phyloP scores from a whole-genome alignment of 768 basidiomycete species.

The Coprinopsis sp. region DNA sequence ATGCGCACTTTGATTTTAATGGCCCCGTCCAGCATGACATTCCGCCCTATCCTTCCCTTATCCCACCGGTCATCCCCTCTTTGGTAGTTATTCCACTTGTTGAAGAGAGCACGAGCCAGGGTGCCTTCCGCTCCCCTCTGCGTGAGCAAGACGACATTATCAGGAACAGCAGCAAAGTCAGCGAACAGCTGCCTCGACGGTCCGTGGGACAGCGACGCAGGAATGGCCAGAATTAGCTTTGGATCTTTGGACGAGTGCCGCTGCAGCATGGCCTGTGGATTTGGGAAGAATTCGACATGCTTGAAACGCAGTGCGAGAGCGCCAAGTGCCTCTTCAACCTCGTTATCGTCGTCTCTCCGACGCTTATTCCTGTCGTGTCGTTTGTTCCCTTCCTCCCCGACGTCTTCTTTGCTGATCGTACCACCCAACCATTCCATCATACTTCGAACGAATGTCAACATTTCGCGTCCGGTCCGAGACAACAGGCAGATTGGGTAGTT shows the following conservation, averaged over 20 bases:
- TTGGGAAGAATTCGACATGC: constrained; percentile 92
- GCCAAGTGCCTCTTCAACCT: constrained; percentile 81
- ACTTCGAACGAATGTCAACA: constrained; percentile 89
- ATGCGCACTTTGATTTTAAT: constrained; percentile 58
- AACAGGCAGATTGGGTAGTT: constrained; percentile 92
- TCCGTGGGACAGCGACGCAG: constrained; percentile 89
- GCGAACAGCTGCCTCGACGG: constrained; percentile 83
- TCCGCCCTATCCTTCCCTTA: constrained; percentile 81
- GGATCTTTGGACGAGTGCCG: constrained; percentile 84
- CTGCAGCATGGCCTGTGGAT: constrained; percentile 72
- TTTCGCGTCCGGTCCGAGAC: constrained; percentile 85
- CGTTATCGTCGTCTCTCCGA: constrained; percentile 61
- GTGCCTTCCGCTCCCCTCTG: constrained; percentile 75
- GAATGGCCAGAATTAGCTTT: constrained; percentile 91
- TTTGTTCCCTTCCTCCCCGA: constrained; percentile 69
- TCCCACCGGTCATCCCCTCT: constrained; percentile 83
- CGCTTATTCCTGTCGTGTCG: constrained; percentile 51
- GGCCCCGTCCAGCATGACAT: constrained; percentile 73
- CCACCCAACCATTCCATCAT: constrained; percentile 99
- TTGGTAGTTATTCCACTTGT: constrained; percentile 83
- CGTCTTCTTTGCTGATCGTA: constrained; percentile 88
- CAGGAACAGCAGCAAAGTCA: constrained; percentile 76
- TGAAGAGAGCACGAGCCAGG: constrained; percentile 71
- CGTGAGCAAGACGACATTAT: constrained; percentile 87
- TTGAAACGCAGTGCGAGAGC: constrained; percentile 85